Evolutionary conservation across 2,329 filamentous ascomycete genomes (phyloP).

Genomic region (Cephalotrichum gorgonifer): DNA sequence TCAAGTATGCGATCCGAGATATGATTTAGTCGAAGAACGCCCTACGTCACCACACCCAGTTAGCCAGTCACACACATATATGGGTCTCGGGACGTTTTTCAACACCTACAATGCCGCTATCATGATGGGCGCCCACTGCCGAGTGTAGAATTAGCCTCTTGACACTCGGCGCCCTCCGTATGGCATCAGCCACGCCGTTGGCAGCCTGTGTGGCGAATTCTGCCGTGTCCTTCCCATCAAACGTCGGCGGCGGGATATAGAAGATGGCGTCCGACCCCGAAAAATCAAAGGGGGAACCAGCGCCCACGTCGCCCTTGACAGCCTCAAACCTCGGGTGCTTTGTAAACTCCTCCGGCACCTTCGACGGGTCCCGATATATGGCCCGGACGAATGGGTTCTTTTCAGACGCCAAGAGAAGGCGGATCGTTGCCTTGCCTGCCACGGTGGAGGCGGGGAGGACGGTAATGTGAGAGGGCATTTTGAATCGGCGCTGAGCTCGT

Average conservation of each 20-base stretch:
- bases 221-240: constrained; percentile 13
- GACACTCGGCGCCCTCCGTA: constrained; percentile 9
- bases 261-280: constrained; percentile 18
- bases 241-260: constrained; percentile 20
- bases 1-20: constrained; percentile 13
- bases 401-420: constrained; percentile 13
- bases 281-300: constrained; percentile 16
- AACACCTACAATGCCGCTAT: constrained; percentile 18
- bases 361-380: constrained; percentile 19
- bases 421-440: constrained; percentile 19
- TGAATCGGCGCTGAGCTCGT: no score
- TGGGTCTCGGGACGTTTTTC: constrained; percentile 5
- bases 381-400: constrained; percentile 14
- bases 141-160: constrained; percentile 17
- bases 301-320: constrained; percentile 18
- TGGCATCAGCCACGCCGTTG: constrained; percentile 13
- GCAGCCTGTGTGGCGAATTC: constrained; percentile 15
- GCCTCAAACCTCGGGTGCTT: constrained; percentile 17
- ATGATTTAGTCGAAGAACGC: constrained; percentile 17
- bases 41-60: constrained; percentile 3
- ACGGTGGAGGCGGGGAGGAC: constrained; percentile 22
- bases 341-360: constrained; percentile 18
- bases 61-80: constrained; percentile 3
- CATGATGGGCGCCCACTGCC: constrained; percentile 18
- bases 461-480: constrained; percentile 19